Percentiles rank a stretch among this genome's conserved stretches.
Evolutionary conservation across 2,329 filamentous ascomycete species (phyloP).

Genomic region (Chaetomiaceae sp.): DNA sequence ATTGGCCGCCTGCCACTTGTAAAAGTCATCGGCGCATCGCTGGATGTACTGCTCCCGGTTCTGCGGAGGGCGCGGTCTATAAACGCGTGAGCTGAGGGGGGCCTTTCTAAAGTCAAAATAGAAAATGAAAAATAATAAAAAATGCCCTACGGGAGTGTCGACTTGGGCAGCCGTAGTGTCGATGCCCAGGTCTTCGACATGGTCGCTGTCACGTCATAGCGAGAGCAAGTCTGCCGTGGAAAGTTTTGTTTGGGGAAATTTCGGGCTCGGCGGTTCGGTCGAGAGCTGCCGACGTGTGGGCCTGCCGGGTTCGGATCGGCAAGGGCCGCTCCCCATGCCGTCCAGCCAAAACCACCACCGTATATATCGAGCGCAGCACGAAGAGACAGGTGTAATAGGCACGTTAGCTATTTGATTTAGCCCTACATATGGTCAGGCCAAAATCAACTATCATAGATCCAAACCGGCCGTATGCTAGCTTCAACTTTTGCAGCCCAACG

Average conservation of each 20-base stretch:
- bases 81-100: slow-evolving; percentile 22
- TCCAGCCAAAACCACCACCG: too few relatives aligned
- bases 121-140: neutral
- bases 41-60: slow-evolving; percentile 58
- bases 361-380: too few relatives aligned
- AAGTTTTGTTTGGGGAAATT: slow-evolving; percentile 9
- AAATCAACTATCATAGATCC: too few relatives aligned
- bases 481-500: too few relatives aligned
- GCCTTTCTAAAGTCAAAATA: too few relatives aligned
- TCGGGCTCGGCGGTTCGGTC: slow-evolving; percentile 10
- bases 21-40: slow-evolving; percentile 81
- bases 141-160: slow-evolving; percentile 61
- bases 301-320: too few relatives aligned
- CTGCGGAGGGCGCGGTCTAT: slow-evolving; percentile 50
- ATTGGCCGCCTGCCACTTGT: slow-evolving; percentile 72
- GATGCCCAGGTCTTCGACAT: slow-evolving; percentile 64
- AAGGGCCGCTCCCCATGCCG: too few relatives aligned
- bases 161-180: slow-evolving; percentile 71
- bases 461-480: too few relatives aligned
- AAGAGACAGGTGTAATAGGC: too few relatives aligned
- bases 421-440: too few relatives aligned
- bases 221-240: neutral
- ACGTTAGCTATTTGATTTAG: too few relatives aligned
- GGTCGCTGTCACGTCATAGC: slow-evolving; percentile 27
- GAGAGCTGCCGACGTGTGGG: slow-evolving; percentile 3